Base-by-base conservation (phyloP, 1,139 yeast species). In the Groenewaldozyma auringiensis region DNA sequence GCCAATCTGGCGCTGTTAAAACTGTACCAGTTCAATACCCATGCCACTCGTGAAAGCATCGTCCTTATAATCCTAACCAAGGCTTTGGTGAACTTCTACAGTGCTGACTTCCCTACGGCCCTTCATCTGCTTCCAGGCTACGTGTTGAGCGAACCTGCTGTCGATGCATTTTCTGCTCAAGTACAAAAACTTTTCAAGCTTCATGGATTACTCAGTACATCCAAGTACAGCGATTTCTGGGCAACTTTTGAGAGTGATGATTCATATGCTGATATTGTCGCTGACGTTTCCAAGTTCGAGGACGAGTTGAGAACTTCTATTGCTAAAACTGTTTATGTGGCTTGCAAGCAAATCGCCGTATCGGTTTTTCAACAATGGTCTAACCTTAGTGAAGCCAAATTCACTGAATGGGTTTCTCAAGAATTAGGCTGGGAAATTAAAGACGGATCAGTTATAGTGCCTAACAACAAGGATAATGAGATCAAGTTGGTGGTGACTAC, bases 1-100 rank as follows among this genome's bases (percentile, higher is more conserved):
- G 71, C 76, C 49, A 71, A 71, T 54, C 54, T 71, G 55, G 77
- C 76, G 1, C 61, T 72, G 29, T 61, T 72, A 47, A 72, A 72
- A 50, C 63, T 72, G 43, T 72, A 66, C 51, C 70, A 65, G 48
- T 61, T 66, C 56, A 65, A 65, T 53, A 54, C 62, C 17, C 68
- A 68, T 40, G 65, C 59, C 38, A 54, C 64, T 11, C 62, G 61
- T 34, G 73, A 72, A 47, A 71, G 69, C 13, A 56, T 63, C 25
- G 67, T 72, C 17, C 47, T 69, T 20, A 67, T 67, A 51, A 60
- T 68, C 39, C 62, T 72, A 31, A 54, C 69, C 46, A 68, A 68
- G 53, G 73, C 75, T 6, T 58, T 72, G 43, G 61, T 68, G 43
- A 64, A 66, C 32, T 72, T 70, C 55, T 62, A 64, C 51, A 61